A percentile compares a stretch with the other conserved stretches of the same genome.
phyloP scores from a whole-genome alignment of 228 moss, liverwort and hornwort species.

The Sphagnum magellanicum region DNA sequence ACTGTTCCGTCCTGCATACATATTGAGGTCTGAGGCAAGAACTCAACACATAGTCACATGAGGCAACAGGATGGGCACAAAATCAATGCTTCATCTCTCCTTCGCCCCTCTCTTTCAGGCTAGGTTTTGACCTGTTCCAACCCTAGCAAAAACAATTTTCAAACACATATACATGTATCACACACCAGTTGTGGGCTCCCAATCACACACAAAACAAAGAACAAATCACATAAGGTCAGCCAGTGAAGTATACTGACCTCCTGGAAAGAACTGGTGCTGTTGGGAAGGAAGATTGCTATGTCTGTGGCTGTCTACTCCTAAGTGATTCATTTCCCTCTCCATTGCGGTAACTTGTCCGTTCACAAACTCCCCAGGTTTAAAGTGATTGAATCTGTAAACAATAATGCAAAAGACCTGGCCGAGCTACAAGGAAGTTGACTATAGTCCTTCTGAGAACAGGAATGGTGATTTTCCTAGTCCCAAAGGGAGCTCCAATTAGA shows the following conservation, averaged over 20 bases:
- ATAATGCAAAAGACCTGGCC: no score
- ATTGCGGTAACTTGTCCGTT: conserved; percentile 6
- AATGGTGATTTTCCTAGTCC: no score
- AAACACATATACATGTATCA: not conserved
- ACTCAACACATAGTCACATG: not conserved
- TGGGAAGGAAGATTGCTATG: not conserved
- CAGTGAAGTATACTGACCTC: conserved; percentile 10
- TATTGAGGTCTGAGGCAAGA: not conserved
- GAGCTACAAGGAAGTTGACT: no score
- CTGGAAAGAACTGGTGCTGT: conserved; percentile 27
- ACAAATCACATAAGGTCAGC: not conserved
- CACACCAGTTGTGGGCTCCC: not conserved
- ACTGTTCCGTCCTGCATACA: no score
- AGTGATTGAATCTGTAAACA: no score
- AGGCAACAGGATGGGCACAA: not conserved
- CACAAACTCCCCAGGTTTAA: no score
- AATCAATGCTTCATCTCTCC: not conserved
- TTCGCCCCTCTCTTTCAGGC: not conserved
- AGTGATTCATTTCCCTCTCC: conserved; percentile 39
- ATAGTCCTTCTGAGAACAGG: no score
- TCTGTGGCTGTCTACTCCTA: conserved; percentile 10
- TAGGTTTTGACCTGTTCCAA: no score
- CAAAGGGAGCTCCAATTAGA: no score
- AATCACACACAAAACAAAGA: not conserved
- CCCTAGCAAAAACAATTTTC: no score